Conservation (phyloP, 2,329 filamentous ascomycete genomes). For the Epichloe bromicola region DNA sequence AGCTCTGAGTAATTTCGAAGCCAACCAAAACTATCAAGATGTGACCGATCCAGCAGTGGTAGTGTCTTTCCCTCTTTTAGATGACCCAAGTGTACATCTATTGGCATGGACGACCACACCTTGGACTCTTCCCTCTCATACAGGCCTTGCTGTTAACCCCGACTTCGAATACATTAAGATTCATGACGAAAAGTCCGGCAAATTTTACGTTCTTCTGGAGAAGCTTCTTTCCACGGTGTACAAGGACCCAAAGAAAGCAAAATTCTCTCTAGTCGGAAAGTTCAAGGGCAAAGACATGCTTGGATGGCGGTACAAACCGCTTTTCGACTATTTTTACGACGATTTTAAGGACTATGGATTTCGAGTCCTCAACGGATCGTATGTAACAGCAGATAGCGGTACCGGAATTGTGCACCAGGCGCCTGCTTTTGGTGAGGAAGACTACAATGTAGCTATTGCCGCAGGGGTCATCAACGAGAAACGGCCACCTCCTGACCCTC, state of each 20-base stretch:
- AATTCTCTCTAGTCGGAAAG: conserved; percentile 55
- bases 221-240: conserved; percentile 69
- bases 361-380: conserved; percentile 67
- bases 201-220: conserved; percentile 76
- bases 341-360: conserved; percentile 79
- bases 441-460: conserved; percentile 73
- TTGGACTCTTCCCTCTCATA: conserved; percentile 72
- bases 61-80: conserved; percentile 71
- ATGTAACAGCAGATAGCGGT: conserved; percentile 83
- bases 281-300: conserved; percentile 56
- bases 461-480: conserved; percentile 65
- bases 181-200: conserved; percentile 66
- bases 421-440: conserved; percentile 88
- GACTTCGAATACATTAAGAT: conserved; percentile 84
- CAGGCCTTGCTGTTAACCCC: conserved; percentile 64
- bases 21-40: conserved; percentile 89
- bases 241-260: conserved; percentile 66
- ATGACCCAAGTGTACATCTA: conserved; percentile 61
- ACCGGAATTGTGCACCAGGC: conserved; percentile 90
- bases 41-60: conserved; percentile 84
- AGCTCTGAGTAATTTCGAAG: conserved; percentile 83
- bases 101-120: conserved; percentile 87
- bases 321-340: conserved; percentile 83
- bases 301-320: conserved; percentile 63
- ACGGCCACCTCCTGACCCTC: conserved; percentile 74